Conservation (phyloP, 202 grass and related monocot species). For the Carex sylvatica region DNA sequence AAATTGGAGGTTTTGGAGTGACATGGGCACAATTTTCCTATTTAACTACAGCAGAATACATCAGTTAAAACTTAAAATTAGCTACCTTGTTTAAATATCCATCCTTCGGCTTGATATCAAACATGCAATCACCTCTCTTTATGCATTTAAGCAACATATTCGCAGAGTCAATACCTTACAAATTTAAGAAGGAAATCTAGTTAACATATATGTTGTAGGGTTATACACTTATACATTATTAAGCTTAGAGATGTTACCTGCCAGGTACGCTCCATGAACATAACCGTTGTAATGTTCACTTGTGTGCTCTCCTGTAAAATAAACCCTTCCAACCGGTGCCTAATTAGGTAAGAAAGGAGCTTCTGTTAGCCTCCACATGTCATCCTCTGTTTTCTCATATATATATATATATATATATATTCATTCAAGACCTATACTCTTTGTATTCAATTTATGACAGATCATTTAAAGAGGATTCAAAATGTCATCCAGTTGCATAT, state of each 20-base stretch:
- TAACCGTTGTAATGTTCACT: slow-evolving; percentile 66
- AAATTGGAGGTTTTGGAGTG: too few relatives aligned
- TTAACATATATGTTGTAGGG: background rate
- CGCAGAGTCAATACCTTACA: slow-evolving; percentile 36
- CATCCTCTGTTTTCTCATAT: too few relatives aligned
- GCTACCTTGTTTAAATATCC: background rate
- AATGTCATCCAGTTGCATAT: too few relatives aligned
- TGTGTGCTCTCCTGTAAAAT: slow-evolving; percentile 70
- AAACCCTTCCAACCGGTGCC: slow-evolving; percentile 62
- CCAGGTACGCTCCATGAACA: slow-evolving; percentile 53
- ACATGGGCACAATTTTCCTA: too few relatives aligned
- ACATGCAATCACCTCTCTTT: background rate
- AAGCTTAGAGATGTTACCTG: slow-evolving; percentile 29
- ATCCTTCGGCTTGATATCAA: slow-evolving; percentile 31
- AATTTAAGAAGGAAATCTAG: background rate
- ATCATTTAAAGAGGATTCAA: background rate
- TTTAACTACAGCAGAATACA: background rate
- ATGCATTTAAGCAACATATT: slow-evolving; percentile 37
- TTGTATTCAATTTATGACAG: background rate
- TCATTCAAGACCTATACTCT: background rate
- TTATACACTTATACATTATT: background rate
- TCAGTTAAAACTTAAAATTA: background rate
- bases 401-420: too few relatives aligned
- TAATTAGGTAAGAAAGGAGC: background rate
- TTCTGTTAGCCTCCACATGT: background rate